Evolutionary conservation across 805 yeast genomes (phyloP), one percentile per base, ranked within the genome.

Genomic region (Saccharomycopsis sp.): DNA sequence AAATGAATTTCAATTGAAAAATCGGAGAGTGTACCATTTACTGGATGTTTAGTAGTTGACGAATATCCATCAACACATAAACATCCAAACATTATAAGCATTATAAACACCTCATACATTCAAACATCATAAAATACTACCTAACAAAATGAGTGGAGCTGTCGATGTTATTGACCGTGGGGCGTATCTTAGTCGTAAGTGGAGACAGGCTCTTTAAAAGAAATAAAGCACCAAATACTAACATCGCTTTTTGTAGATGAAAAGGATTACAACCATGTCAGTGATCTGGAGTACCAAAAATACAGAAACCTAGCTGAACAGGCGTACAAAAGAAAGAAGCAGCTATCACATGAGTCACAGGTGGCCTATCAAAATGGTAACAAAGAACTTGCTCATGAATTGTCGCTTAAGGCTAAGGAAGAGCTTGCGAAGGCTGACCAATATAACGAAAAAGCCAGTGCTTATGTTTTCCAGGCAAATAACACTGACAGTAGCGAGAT

Each of bases 391-490:
- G 98, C 98, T 1, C 85, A 86, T 64, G 81, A 82, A 60, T 75
- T 88, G 60, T 86, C 96, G 55, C 83, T 81, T 42, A 73, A 84
- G 67, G 85, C 93, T 35, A 86, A 89, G 67, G 69, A 77, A 61
- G 83, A 82, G 60, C 75, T 75, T 29, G 71, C 67, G 0, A 72
- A 84, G 63, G 94, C 90, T 38, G 96, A 90, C 51, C 69, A 75
- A 44, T 82, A 78, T 68, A 92, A 92, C 71, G 73, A 76, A 19
- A 82, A 84, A 70, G 99, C 98, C 2, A 97, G 97, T 0, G 89
- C 85, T 69, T 91, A 85, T 67, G 97, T 89, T 1, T 93, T 93
- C 70, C 75, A 85, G 50, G 92, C 87, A 64, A 93, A 93, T 70
- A 93, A 93, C 68, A 81, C 89, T 47, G 97, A 92, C 67, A 85